These are phyloP conservation scores for Eutypa lata DNA, from an alignment of 2,329 filamentous ascomycete species.

Conservation along the genomic window DNA sequence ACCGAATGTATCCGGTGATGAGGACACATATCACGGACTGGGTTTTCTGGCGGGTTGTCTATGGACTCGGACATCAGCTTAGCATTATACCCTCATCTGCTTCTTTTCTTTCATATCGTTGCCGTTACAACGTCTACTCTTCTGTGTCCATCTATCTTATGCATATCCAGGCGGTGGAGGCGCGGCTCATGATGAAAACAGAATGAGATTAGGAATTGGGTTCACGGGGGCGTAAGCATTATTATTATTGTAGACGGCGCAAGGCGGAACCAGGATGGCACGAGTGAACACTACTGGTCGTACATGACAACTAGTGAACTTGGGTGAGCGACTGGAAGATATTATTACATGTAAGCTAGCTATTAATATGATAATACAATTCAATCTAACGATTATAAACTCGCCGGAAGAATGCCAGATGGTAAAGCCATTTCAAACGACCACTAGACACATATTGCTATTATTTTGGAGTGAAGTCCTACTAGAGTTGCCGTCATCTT, in stretches of 20 bases:
- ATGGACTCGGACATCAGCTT: constrained; percentile 8
- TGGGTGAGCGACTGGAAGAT: not conserved
- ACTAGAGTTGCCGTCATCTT: no score
- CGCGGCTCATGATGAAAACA: not conserved
- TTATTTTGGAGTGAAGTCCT: no score
- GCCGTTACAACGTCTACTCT: not conserved
- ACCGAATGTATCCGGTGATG: not conserved
- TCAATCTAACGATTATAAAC: not conserved
- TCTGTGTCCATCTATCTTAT: not conserved
- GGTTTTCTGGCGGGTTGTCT: not conserved
- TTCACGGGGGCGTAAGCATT: not conserved
- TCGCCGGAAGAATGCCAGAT: no score
- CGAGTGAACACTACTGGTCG: not conserved
- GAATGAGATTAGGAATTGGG: not conserved
- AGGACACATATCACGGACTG: not conserved
- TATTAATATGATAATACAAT: not conserved
- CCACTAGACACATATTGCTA: no score
- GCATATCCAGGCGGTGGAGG: not conserved
- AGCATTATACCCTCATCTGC: constrained; percentile 12
- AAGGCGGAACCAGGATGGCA: not conserved
- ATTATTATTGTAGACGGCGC: not conserved
- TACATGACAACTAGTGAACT: no score
- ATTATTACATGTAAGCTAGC: not conserved
- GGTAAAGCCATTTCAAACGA: no score
- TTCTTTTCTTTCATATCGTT: not conserved